Evolutionary conservation across 2,329 filamentous ascomycete genomes (phyloP).

Genomic region (Trichoderma lentiforme): DNA sequence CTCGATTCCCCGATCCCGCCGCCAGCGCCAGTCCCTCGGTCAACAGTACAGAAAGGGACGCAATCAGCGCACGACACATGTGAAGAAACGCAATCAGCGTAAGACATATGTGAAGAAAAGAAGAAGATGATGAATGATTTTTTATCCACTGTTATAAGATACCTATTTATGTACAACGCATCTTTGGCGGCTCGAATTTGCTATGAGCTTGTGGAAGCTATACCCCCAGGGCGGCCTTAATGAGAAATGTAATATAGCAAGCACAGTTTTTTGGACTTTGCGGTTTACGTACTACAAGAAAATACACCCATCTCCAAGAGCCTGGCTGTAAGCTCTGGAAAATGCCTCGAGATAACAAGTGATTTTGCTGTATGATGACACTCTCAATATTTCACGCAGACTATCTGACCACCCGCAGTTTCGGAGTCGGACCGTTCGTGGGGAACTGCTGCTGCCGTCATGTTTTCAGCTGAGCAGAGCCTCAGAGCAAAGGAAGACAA

Average conservation of each 20-base stretch:
- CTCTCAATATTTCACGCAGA: background rate
- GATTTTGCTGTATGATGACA: background rate
- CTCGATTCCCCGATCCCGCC: slow-evolving; percentile 25
- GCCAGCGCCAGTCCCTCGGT: slow-evolving; percentile 27
- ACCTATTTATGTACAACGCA: background rate
- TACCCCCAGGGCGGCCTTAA: background rate
- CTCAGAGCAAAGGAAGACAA: background rate
- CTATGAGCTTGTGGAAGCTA: background rate
- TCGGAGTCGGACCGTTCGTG: background rate
- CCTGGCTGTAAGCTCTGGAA: background rate
- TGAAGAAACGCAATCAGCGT: slow-evolving; percentile 21
- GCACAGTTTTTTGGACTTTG: background rate
- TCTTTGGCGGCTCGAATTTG: background rate
- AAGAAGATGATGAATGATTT: background rate
- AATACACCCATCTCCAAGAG: background rate
- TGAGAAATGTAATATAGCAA: slow-evolving; percentile 13
- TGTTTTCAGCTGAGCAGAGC: background rate
- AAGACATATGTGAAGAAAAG: background rate
- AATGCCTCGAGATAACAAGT: background rate
- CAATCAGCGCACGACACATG: background rate
- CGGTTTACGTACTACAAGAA: background rate
- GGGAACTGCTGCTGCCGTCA: background rate
- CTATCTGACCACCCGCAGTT: background rate
- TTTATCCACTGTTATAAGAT: background rate
- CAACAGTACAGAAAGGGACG: slow-evolving; percentile 29